phyloP scores from a whole-genome alignment of 2,329 filamentous ascomycete species.

The Pseudopithomyces chartarum region DNA sequence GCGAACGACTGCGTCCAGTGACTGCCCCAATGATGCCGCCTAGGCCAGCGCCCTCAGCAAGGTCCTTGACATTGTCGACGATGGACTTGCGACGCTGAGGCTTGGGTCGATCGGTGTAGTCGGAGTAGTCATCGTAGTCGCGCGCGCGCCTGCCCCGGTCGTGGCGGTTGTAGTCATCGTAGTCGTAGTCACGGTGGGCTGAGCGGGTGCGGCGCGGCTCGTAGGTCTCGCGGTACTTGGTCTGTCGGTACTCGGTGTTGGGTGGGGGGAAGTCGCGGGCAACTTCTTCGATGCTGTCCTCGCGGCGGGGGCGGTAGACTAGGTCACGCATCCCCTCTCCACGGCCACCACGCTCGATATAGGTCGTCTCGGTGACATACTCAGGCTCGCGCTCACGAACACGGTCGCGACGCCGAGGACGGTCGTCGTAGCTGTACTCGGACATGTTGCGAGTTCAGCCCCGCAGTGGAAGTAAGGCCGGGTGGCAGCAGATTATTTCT shows the following conservation, averaged over 20 bases:
- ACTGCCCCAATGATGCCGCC: slow-evolving; percentile 58
- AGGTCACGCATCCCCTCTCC: slow-evolving; percentile 53
- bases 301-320: slow-evolving; percentile 60
- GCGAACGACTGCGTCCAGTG: slow-evolving; percentile 61
- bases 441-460: slow-evolving; percentile 47
- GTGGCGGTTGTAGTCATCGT: slow-evolving; percentile 51
- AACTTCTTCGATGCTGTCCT: slow-evolving; percentile 86
- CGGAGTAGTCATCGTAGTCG: slow-evolving; percentile 54
- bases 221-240: slow-evolving; percentile 55
- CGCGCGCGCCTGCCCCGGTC: slow-evolving; percentile 53
- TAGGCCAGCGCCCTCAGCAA: slow-evolving; percentile 62
- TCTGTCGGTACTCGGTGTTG: slow-evolving; percentile 53
- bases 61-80: slow-evolving; percentile 61
- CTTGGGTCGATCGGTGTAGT: slow-evolving; percentile 50
- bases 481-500: slow-evolving; percentile 4
- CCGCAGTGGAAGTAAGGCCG: slow-evolving; percentile 1
- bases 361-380: slow-evolving; percentile 56
- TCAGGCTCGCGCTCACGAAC: slow-evolving; percentile 55
- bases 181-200: slow-evolving; percentile 64
- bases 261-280: slow-evolving; percentile 82
- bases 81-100: slow-evolving; percentile 59
- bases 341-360: slow-evolving; percentile 55
- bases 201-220: slow-evolving; percentile 66
- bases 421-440: slow-evolving; percentile 56
- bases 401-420: slow-evolving; percentile 51